Percentiles rank a stretch among this genome's conserved stretches.
Conservation (phyloP, 1,139 yeast species). For the Lizanozyma gosingica region DNA sequence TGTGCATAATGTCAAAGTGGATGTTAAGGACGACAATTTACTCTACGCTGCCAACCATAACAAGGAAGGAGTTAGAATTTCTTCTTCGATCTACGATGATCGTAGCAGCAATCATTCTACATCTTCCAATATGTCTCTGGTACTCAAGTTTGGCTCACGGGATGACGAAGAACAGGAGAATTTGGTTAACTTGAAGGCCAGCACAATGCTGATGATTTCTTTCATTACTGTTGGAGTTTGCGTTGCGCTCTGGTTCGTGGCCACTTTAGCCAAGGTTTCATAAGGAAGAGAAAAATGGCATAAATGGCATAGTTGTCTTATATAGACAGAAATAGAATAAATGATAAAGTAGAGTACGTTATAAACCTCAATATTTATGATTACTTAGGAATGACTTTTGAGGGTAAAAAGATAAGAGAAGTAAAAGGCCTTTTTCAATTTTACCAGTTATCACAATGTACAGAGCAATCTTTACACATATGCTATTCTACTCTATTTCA, state of each 20-base stretch:
- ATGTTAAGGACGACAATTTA: slow-evolving; percentile 41
- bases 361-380: no score
- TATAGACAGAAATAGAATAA: no score
- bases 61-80: slow-evolving; percentile 10
- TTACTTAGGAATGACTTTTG: background rate
- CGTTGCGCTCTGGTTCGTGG: background rate
- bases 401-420: no score
- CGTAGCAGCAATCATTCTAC: background rate
- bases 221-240: background rate
- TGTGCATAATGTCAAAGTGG: slow-evolving; percentile 74
- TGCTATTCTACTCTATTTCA: no score
- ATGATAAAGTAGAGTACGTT: no score
- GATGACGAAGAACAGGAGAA: background rate
- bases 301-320: no score
- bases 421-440: no score
- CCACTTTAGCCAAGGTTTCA: background rate
- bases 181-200: background rate
- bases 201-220: background rate
- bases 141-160: background rate
- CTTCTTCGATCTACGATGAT: background rate
- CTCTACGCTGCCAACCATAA: slow-evolving; percentile 24
- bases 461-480: no score
- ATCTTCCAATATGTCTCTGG: no score
- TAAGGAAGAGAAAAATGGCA: no score
- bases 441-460: no score